Evolutionary conservation across 108 stramenopile genomes (phyloP).

Genomic region (Aurantiochytrium sp.): DNA sequence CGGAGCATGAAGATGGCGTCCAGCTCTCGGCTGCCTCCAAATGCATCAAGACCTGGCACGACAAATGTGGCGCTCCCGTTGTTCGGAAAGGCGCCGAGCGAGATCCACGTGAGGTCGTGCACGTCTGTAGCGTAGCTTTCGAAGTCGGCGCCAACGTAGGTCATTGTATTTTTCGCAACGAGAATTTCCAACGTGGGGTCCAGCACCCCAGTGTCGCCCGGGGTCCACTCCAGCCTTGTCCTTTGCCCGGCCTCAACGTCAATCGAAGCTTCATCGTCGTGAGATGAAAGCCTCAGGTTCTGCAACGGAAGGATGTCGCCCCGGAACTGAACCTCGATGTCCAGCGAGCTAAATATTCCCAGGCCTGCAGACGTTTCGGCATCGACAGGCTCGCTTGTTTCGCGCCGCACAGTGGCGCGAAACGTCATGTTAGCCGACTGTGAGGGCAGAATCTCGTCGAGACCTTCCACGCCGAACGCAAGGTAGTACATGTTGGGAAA

Average conservation of each 20-base stretch:
- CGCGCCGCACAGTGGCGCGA: not conserved
- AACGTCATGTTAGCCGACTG: not conserved
- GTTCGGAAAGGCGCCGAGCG: not conserved
- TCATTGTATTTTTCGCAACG: not conserved
- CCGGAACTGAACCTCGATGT: not conserved
- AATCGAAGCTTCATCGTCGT: no score
- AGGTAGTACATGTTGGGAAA: conserved; percentile 8
- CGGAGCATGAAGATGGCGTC: no score
- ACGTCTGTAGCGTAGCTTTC: not conserved
- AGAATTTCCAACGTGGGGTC: not conserved
- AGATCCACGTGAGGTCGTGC: not conserved
- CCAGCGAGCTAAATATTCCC: not conserved
- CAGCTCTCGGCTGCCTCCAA: no score
- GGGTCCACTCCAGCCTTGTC: not conserved
- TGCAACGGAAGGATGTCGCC: not conserved
- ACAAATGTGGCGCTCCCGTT: not conserved
- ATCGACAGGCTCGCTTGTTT: not conserved
- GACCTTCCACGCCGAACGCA: not conserved
- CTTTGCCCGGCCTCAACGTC: not conserved
- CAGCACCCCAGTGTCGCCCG: not conserved
- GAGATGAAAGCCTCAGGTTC: not conserved
- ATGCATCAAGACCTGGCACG: not conserved
- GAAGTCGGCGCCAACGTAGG: not conserved
- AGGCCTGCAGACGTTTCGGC: not conserved
- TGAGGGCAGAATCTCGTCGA: conserved; percentile 13